phyloP scores from a whole-genome alignment of 208 protist genomes.

The Leishmania aethiopica region DNA sequence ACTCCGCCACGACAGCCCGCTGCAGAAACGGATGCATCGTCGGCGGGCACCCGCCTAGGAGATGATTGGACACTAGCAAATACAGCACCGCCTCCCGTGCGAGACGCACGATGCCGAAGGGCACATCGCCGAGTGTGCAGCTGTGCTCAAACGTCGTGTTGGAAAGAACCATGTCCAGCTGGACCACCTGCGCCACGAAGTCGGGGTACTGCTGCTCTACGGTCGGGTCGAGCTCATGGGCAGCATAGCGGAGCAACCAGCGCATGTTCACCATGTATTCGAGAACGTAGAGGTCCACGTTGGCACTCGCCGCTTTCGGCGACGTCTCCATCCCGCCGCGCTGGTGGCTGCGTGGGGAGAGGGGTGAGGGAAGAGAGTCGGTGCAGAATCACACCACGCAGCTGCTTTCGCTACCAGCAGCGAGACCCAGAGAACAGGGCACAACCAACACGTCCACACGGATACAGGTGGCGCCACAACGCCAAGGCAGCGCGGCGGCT shows the following conservation, averaged over 20 bases:
- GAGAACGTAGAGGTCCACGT: slow-evolving; percentile 41
- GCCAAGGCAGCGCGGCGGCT: neutral
- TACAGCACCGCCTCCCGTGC: slow-evolving; percentile 58
- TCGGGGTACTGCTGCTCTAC: slow-evolving; percentile 52
- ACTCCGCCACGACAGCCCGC: neutral
- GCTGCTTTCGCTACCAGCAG: neutral
- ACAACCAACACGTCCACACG: neutral
- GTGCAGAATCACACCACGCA: neutral
- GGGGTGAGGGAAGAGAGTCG: neutral
- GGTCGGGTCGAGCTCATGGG: slow-evolving; percentile 44
- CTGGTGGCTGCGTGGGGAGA: neutral
- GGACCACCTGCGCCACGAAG: slow-evolving; percentile 23
- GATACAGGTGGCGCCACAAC: neutral
- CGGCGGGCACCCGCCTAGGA: slow-evolving; percentile 69
- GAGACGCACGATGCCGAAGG: slow-evolving; percentile 45
- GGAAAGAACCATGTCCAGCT: slow-evolving; percentile 28
- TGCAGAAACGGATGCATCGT: slow-evolving; percentile 79
- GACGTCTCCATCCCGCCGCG: slow-evolving; percentile 11
- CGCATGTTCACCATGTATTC: slow-evolving; percentile 76
- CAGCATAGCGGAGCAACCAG: slow-evolving; percentile 61
- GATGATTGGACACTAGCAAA: slow-evolving; percentile 67
- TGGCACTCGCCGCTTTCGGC: neutral
- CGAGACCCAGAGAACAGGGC: neutral
- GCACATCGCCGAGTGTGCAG: slow-evolving; percentile 39
- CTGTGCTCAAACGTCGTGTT: slow-evolving; percentile 28